Evolutionary conservation across 2,329 filamentous ascomycete species (phyloP), one percentile per base, ranked within the genome.

Genomic region (Fusarium vanettenii): DNA sequence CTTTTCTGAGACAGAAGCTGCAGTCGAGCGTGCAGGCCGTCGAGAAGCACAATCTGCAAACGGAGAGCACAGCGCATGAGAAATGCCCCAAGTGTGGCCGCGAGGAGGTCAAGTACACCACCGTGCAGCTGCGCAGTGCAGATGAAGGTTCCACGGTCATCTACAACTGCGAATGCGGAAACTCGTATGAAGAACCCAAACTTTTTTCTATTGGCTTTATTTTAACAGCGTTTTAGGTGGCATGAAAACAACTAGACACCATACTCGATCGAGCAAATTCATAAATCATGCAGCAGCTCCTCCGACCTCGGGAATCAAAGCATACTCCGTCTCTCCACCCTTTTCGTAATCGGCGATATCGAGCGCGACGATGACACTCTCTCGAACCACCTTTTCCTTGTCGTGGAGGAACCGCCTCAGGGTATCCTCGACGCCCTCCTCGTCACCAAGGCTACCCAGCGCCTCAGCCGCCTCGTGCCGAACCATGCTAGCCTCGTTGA

Each of bases 281-380:
- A 75, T 70, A 66, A 69, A 76, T 81, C 79, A 86, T 70, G 84
- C 85, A 67, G 82, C 78, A 76, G 83, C 84, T 74, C 84, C 84
- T 72, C 83, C 81, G 60, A 84, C 84, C 78, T 93, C 90, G 4
- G 95, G 96, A 76, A 98, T 92, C 80, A 98, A 89, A 56, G 97
- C 97, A 87, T 99, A 99, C 82, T 99, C 95, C 35, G 91, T 86
- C 84, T 98, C 91, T 48, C 94, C 94, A 77, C 92, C 94, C 87
- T 94, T 95, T 87, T 99, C 97, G 80, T 95, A 98, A 81, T 98
- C 96, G 13, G 95, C 97, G 95, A 99, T 99, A 83, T 99, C 97
- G 76, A 99, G 88, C 52, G 97, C 97, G 66, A 99, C 97, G 78
- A 98, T 91, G 43, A 98, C 92, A 83, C 96, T 98, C 81, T 99